Conservation (phyloP, 208 protist species). For the Crithidia expoeki region DNA sequence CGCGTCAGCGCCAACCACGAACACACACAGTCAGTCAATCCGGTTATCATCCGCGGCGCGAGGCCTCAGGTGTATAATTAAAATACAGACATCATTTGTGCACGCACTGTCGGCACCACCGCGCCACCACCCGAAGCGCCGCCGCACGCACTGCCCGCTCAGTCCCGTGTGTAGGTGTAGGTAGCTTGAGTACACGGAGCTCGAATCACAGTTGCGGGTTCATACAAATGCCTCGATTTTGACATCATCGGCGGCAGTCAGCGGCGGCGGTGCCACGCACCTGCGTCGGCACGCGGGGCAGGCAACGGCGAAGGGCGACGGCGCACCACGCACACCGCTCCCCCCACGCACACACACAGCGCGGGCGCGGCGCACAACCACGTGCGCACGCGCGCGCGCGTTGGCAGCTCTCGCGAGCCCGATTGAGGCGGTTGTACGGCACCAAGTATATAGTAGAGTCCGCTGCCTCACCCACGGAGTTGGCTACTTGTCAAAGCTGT, state of each 20-base stretch:
- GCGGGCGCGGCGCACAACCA: neutral
- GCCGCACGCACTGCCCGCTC: constrained; percentile 11
- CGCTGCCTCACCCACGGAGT: constrained; percentile 22
- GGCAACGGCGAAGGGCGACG: no score
- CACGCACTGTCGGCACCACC: no score
- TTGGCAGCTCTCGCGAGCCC: constrained; percentile 24
- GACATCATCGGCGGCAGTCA: constrained; percentile 1
- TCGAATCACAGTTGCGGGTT: constrained; percentile 55
- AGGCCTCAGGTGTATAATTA: no score
- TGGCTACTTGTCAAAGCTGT: neutral
- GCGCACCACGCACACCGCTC: neutral
- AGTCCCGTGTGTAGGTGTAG: constrained; percentile 53
- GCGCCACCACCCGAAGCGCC: no score
- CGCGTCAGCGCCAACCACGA: no score
- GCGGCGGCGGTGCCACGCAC: no score
- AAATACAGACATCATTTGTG: no score
- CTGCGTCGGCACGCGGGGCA: no score
- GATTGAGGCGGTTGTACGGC: constrained; percentile 20
- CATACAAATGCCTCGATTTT: constrained; percentile 67
- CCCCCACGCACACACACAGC: constrained; percentile 17
- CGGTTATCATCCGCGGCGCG: no score
- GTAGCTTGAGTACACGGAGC: constrained; percentile 56
- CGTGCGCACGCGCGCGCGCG: neutral
- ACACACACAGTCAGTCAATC: constrained; percentile 9
- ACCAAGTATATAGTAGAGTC: constrained; percentile 23